phyloP scores from a whole-genome alignment of 352 stramenopile species.

The Globisporangium uncinulatum region DNA sequence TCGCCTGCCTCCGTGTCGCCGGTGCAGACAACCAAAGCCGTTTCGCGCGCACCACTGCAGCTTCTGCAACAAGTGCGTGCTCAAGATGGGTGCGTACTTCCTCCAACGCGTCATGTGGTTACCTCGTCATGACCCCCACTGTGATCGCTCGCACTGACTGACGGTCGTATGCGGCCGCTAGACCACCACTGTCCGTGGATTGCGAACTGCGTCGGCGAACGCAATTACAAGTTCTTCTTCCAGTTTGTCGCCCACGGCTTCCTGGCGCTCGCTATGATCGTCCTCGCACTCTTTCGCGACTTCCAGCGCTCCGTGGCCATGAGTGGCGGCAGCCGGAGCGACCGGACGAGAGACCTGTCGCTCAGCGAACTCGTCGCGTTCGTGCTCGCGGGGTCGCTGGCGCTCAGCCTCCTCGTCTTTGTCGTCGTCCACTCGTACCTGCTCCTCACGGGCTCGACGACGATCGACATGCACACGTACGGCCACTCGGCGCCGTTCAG shows the following conservation, averaged over 20 bases:
- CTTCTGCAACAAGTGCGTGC: constrained; percentile 79
- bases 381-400: constrained; percentile 62
- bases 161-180: constrained; percentile 12
- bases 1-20: constrained; percentile 35
- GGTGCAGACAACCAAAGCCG: constrained; percentile 72
- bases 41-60: constrained; percentile 81
- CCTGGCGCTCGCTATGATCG: constrained; percentile 51
- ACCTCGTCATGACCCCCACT: neutral
- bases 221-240: constrained; percentile 88
- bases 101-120: neutral
- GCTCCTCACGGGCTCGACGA: constrained; percentile 59
- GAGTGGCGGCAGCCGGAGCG: constrained; percentile 18
- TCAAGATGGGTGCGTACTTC: constrained; percentile 69
- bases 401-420: constrained; percentile 67
- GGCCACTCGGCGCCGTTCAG: constrained; percentile 60
- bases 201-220: constrained; percentile 74
- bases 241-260: constrained; percentile 81
- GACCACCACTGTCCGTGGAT: constrained; percentile 99
- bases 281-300: constrained; percentile 42
- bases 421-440: constrained; percentile 69
- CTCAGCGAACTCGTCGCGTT: constrained; percentile 57
- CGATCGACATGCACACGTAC: constrained; percentile 77
- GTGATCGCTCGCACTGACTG: neutral
- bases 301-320: constrained; percentile 29
- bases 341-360: constrained; percentile 24